Evolutionary conservation across 441 rosid species (phyloP).

Genomic region (Pelargonium cotyledonis): DNA sequence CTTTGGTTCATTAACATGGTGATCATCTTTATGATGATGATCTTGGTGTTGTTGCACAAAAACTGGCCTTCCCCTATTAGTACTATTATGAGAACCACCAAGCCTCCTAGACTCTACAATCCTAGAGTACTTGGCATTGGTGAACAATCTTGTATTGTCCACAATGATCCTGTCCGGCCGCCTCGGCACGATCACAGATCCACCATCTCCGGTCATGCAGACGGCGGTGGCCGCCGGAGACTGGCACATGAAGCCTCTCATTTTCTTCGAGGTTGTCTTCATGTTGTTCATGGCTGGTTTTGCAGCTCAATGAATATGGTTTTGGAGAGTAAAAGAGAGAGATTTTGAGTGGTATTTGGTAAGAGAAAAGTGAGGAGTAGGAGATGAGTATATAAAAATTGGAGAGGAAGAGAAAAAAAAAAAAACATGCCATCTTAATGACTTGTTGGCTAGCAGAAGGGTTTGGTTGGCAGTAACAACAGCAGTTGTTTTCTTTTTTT

Average conservation of each 20-base stretch:
- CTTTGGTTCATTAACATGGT: conserved; percentile 12
- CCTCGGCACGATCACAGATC: conserved; percentile 35
- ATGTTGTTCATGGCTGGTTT: conserved; percentile 9
- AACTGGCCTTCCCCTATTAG: conserved; percentile 14
- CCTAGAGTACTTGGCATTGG: conserved; percentile 27
- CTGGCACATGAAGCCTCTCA: conserved; percentile 59
- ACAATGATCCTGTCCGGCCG: conserved; percentile 15
- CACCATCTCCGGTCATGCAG: conserved; percentile 36
- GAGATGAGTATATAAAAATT: neutral
- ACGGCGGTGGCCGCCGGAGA: conserved; percentile 40
- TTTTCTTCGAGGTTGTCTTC: conserved; percentile 19
- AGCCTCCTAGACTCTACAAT: conserved; percentile 24
- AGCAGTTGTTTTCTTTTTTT: neutral
- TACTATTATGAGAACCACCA: conserved; percentile 1
- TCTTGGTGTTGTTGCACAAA: neutral
- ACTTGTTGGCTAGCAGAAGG: conserved; percentile 30
- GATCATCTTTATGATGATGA: conserved; percentile 7
- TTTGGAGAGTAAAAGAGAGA: neutral
- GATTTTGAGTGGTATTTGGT: neutral
- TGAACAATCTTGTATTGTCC: conserved; percentile 22
- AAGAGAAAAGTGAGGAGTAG: conserved; percentile 8
- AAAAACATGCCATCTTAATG: conserved; percentile 29
- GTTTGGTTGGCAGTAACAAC: conserved; percentile 7
- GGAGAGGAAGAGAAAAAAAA: neutral
- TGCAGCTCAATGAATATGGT: neutral